phyloP scores from a whole-genome alignment of 164 flowering plant genomes.

The Berberis thunbergii region DNA sequence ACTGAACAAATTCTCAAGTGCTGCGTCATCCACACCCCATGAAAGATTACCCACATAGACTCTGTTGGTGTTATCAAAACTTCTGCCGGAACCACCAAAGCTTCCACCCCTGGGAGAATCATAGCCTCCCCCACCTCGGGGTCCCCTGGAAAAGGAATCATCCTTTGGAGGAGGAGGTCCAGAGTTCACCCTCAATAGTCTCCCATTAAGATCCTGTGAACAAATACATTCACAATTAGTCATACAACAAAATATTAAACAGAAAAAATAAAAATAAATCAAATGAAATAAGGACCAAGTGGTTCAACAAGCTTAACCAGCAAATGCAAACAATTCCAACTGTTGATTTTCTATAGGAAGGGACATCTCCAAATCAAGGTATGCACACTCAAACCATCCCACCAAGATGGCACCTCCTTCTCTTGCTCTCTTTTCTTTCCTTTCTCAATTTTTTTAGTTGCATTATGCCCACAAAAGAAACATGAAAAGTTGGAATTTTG shows the following conservation, averaged over 20 bases:
- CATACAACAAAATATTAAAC: not conserved
- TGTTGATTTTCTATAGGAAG: too few species aligned
- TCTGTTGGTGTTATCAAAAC: conserved; percentile 25
- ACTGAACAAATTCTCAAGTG: conserved; percentile 65
- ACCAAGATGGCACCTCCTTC: too few species aligned
- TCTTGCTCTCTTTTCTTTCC: too few species aligned
- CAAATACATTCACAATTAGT: not conserved
- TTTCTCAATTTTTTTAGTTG: too few species aligned
- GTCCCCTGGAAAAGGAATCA: conserved; percentile 22
- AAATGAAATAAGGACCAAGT: not conserved
- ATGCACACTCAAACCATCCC: too few species aligned
- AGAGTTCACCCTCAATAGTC: conserved; percentile 43
- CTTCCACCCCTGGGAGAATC: not conserved
- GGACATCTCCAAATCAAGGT: too few species aligned
- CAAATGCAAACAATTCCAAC: too few species aligned
- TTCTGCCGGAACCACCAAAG: conserved; percentile 5
- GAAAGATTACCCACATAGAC: conserved; percentile 81
- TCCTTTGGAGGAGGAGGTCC: conserved; percentile 52
- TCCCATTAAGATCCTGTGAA: conserved; percentile 38
- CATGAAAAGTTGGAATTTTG: too few species aligned
- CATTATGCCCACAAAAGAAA: too few species aligned
- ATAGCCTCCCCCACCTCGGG: conserved; percentile 15
- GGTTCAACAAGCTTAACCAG: too few species aligned
- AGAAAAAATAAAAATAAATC: not conserved
- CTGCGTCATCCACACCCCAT: conserved; percentile 78